Evolutionary conservation across 2,329 filamentous ascomycete species (phyloP).

Genomic region (Pseudogymnoascus sp.): DNA sequence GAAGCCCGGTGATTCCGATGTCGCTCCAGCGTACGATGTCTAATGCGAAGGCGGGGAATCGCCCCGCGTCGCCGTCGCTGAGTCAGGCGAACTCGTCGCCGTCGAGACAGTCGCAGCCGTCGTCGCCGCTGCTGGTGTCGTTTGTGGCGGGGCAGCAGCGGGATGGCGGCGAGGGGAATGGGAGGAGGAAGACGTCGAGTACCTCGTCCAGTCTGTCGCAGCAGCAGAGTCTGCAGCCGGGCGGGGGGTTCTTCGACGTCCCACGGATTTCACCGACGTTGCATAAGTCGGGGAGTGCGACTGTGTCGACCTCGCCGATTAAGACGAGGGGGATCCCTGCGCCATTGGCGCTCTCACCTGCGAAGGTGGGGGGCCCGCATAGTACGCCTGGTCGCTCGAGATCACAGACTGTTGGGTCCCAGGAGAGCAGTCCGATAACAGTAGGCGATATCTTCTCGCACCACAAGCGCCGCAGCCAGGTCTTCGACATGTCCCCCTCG

Average conservation of each 20-base stretch:
- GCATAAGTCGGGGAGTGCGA: constrained; percentile 51
- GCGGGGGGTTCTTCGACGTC: constrained; percentile 59
- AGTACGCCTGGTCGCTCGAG: constrained; percentile 63
- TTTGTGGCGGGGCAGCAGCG: constrained; percentile 70
- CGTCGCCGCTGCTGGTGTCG: constrained; percentile 88
- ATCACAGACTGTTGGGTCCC: constrained; percentile 88
- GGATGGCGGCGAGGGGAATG: constrained; percentile 49
- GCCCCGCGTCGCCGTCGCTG: constrained; percentile 80
- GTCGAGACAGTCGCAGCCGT: constrained; percentile 73
- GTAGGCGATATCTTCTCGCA: constrained; percentile 62
- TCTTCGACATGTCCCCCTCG: constrained; percentile 93
- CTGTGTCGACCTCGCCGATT: constrained; percentile 45
- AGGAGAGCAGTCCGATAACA: constrained; percentile 73
- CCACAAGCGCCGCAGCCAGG: constrained; percentile 84
- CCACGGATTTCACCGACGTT: constrained; percentile 53
- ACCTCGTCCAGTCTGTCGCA: constrained; percentile 71
- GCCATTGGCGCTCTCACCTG: constrained; percentile 50
- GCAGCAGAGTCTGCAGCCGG: constrained; percentile 70
- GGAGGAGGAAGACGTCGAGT: constrained; percentile 82
- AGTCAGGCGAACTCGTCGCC: constrained; percentile 80
- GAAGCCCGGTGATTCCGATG: constrained; percentile 73
- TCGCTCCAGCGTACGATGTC: constrained; percentile 77
- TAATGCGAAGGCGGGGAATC: constrained; percentile 66
- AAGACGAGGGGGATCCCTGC: constrained; percentile 45
- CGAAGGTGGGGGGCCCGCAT: constrained; percentile 56